Evolutionary conservation across 1,284 basidiomycete genomes (phyloP).

Genomic region (Ceratobasidium sp.): DNA sequence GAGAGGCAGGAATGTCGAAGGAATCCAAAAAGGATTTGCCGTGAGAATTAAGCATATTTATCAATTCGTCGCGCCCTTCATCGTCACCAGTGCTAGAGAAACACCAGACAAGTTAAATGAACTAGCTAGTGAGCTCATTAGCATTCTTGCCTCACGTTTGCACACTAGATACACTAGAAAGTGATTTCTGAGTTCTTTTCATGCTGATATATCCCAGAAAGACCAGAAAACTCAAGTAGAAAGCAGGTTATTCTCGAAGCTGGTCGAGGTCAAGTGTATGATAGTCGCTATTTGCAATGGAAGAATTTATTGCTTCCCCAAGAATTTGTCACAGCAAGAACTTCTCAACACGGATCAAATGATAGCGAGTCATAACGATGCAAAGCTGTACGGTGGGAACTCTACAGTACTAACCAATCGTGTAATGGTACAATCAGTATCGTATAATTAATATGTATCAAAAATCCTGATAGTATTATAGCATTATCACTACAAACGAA

Average conservation of each 20-base stretch:
- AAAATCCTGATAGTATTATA: constrained; percentile 13
- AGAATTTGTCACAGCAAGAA: neutral
- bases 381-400: neutral
- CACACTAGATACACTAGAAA: neutral
- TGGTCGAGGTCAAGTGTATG: constrained; percentile 10
- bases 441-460: constrained; percentile 12
- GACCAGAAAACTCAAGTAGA: neutral
- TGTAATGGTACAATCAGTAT: neutral
- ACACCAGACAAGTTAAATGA: neutral
- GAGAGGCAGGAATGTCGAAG: constrained; percentile 16
- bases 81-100: neutral
- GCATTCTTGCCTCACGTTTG: constrained; percentile 1
- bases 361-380: neutral
- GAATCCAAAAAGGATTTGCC: constrained; percentile 30
- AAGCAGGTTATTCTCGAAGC: neutral
- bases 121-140: no score
- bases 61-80: neutral
- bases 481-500: constrained; percentile 27
- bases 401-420: neutral
- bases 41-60: constrained; percentile 22
- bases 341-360: neutral
- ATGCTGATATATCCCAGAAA: no score
- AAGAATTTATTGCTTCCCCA: neutral
- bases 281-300: constrained; percentile 19
- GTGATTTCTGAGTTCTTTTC: neutral